Conservation (phyloP, 768 basidiomycete species). For the Xanthoconium purpureum region DNA sequence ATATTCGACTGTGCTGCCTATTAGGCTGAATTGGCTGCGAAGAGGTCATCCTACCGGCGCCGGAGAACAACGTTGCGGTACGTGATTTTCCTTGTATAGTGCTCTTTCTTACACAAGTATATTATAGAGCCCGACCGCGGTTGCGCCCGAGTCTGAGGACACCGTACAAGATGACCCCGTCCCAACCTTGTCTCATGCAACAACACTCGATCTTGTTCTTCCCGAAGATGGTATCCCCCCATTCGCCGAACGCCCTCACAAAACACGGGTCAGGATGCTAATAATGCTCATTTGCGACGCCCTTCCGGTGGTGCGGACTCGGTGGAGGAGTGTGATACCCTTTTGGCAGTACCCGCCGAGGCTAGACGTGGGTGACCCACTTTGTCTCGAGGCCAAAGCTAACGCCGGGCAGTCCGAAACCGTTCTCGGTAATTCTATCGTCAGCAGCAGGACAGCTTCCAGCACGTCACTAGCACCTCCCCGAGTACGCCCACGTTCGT, state of each 20-base stretch:
- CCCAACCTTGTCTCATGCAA: background rate
- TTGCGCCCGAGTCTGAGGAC: background rate
- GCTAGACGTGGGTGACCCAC: slow-evolving; percentile 2
- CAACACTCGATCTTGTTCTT: background rate
- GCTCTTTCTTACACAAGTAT: background rate
- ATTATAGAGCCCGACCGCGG: background rate
- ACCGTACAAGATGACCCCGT: background rate
- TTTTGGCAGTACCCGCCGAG: background rate
- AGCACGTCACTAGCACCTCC: slow-evolving; percentile 9
- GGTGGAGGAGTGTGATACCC: slow-evolving; percentile 14
- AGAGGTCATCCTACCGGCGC: too few relatives aligned
- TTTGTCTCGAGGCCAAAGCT: background rate
- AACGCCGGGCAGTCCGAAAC: slow-evolving; percentile 7
- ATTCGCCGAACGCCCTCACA: background rate
- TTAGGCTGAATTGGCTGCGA: too few relatives aligned
- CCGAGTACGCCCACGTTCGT: background rate
- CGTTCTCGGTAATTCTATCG: background rate
- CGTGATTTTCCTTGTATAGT: background rate
- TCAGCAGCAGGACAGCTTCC: slow-evolving; percentile 18
- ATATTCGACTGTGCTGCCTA: too few relatives aligned
- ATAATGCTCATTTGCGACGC: background rate
- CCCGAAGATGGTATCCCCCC: slow-evolving; percentile 4
- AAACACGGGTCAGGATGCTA: background rate
- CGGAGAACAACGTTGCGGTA: background rate
- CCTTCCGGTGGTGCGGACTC: slow-evolving; percentile 9